These are phyloP conservation scores for Hymenoscyphus infarciens DNA, from an alignment of 2,329 filamentous ascomycete genomes.

Conservation along the genomic window DNA sequence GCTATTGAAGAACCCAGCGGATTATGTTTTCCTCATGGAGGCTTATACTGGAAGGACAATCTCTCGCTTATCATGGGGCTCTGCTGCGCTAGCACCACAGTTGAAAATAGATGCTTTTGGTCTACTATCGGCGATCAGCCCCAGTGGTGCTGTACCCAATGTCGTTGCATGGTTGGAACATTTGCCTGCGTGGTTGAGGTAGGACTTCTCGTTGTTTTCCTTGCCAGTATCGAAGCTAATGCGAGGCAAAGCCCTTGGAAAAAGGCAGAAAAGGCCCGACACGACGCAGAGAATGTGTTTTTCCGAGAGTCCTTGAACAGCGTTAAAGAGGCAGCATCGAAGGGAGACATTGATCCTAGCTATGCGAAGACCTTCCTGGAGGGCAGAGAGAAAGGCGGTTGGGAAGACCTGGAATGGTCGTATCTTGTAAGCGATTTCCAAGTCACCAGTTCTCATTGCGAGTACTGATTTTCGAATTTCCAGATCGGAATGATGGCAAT, in stretches of 20 bases:
- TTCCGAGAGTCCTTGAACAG: constrained; percentile 39
- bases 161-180: constrained; percentile 44
- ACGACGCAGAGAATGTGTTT: constrained; percentile 40
- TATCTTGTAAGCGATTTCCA: constrained; percentile 33
- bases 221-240: background rate
- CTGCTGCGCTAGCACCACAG: constrained; percentile 39
- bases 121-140: constrained; percentile 45
- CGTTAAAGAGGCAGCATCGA: constrained; percentile 36
- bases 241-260: constrained; percentile 39
- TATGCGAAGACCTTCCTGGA: constrained; percentile 43
- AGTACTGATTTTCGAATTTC: background rate
- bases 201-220: background rate
- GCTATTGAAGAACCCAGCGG: constrained; percentile 39
- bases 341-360: constrained; percentile 38
- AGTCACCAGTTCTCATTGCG: background rate
- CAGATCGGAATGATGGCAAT: constrained; percentile 47
- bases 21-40: constrained; percentile 46
- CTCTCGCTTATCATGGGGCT: constrained; percentile 45
- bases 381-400: constrained; percentile 37
- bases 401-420: constrained; percentile 39
- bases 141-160: constrained; percentile 44
- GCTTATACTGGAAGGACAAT: constrained; percentile 47
- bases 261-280: constrained; percentile 40
- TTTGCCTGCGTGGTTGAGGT: constrained; percentile 38
- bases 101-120: constrained; percentile 45